These are phyloP conservation scores for Fusarium pseudonygamai DNA, from an alignment of 2,329 filamentous ascomycete genomes.

Conservation along the genomic window DNA sequence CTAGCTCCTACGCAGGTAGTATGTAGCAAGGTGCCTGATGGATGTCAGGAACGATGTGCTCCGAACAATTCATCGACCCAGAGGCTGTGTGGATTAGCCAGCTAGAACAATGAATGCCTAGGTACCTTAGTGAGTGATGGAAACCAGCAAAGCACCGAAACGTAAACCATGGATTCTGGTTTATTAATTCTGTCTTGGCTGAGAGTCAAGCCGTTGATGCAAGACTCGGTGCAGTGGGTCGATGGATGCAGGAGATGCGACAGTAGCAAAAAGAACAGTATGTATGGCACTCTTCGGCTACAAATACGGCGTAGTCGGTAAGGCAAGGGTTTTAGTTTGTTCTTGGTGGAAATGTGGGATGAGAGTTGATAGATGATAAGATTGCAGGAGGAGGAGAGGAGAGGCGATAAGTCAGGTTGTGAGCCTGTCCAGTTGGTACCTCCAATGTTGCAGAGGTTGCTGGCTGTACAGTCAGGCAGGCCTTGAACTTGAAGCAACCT, in stretches of 20 bases:
- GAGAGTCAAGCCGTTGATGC: constrained; percentile 16
- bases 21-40: neutral
- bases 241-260: constrained; percentile 36
- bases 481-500: neutral
- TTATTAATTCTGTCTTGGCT: constrained; percentile 2
- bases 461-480: neutral
- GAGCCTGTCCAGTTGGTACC: neutral
- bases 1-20: neutral
- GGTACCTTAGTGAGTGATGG: neutral
- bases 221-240: constrained; percentile 37
- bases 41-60: constrained; percentile 9
- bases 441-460: neutral
- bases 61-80: constrained; percentile 11
- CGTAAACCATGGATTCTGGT: constrained; percentile 7
- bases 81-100: constrained; percentile 26
- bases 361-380: constrained; percentile 29
- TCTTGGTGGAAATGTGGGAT: neutral
- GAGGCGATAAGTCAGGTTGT: neutral
- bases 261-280: constrained; percentile 15
- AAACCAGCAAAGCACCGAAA: neutral
- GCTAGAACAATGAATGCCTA: neutral
- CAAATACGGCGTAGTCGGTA: constrained; percentile 25
- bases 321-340: constrained; percentile 14
- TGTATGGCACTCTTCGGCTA: constrained; percentile 11
- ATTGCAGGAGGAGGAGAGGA: constrained; percentile 4